phyloP scores from a whole-genome alignment of 2,329 filamentous ascomycete genomes.

The Akanthomyces lecanii region DNA sequence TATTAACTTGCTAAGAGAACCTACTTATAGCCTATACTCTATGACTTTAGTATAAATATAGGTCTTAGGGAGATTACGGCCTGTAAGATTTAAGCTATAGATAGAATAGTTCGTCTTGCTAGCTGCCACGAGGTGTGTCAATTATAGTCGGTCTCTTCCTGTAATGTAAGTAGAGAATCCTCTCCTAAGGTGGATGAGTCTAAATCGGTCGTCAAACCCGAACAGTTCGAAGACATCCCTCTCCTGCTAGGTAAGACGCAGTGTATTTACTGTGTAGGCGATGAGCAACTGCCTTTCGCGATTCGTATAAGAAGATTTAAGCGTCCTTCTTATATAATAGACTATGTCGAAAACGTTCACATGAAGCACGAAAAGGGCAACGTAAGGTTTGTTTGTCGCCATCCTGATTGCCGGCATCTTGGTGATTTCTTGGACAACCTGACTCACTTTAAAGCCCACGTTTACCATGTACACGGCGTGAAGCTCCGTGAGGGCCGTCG shows the following conservation, averaged over 20 bases:
- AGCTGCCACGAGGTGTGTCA: slow-evolving; percentile 15
- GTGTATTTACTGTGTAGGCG: slow-evolving; percentile 17
- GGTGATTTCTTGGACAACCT: background rate
- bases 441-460: background rate
- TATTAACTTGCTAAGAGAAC: slow-evolving; percentile 7
- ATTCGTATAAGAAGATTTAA: slow-evolving; percentile 13
- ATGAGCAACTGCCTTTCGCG: slow-evolving; percentile 12
- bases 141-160: background rate
- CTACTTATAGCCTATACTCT: slow-evolving; percentile 10
- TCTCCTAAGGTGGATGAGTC: slow-evolving; percentile 4
- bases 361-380: slow-evolving; percentile 2
- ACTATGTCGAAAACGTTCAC: slow-evolving; percentile 13
- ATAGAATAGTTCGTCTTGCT: slow-evolving; percentile 18
- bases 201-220: background rate
- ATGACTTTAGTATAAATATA: slow-evolving; percentile 6
- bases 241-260: slow-evolving; percentile 13
- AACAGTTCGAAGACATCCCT: slow-evolving; percentile 14
- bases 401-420: slow-evolving; percentile 14
- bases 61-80: slow-evolving; percentile 1
- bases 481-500: too few relatives aligned
- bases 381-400: slow-evolving; percentile 13
- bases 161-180: background rate
- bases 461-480: too few relatives aligned
- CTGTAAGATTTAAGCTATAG: slow-evolving; percentile 11
- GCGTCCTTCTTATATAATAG: background rate